Evolutionary conservation across 202 grass and related monocot species (phyloP).

Genomic region (Cymbopogon flexuosus): DNA sequence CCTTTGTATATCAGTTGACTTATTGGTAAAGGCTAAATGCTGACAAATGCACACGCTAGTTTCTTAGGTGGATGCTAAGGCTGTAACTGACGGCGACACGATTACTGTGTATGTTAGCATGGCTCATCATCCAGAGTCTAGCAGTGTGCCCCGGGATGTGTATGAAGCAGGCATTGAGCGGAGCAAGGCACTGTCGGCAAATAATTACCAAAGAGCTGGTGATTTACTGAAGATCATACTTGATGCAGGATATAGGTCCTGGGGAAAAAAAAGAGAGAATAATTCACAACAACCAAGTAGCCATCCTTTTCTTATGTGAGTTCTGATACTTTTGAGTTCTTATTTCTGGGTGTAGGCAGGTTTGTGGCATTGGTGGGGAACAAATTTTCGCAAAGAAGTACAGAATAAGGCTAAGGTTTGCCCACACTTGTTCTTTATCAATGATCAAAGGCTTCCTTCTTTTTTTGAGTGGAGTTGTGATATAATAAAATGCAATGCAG

Average conservation of each 20-base stretch:
- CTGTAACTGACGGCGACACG: slow-evolving; percentile 69
- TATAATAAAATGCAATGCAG: slow-evolving; percentile 43
- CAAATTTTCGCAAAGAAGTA: slow-evolving; percentile 60
- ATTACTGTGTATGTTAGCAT: slow-evolving; percentile 60
- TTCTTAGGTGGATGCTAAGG: slow-evolving; percentile 63
- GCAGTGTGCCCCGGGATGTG: slow-evolving; percentile 47
- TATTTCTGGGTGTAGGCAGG: slow-evolving; percentile 40
- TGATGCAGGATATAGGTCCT: slow-evolving; percentile 67
- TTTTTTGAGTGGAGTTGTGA: neutral
- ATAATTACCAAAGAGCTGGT: slow-evolving; percentile 47
- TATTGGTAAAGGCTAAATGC: neutral
- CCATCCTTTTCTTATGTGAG: neutral
- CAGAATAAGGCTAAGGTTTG: slow-evolving; percentile 75
- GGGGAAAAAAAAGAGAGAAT: neutral
- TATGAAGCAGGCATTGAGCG: slow-evolving; percentile 3
- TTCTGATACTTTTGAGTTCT: slow-evolving; percentile 14
- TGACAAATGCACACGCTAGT: neutral
- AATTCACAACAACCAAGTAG: neutral
- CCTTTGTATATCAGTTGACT: neutral
- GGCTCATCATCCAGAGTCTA: slow-evolving; percentile 36
- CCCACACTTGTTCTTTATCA: neutral
- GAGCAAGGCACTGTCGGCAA: slow-evolving; percentile 22
- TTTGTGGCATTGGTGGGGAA: slow-evolving; percentile 17
- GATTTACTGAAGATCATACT: slow-evolving; percentile 61
- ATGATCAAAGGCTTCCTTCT: neutral